Evolutionary conservation across 1,284 basidiomycete species (phyloP), one percentile per base, ranked within the genome.

Genomic region (Ceratobasidium sp.): DNA sequence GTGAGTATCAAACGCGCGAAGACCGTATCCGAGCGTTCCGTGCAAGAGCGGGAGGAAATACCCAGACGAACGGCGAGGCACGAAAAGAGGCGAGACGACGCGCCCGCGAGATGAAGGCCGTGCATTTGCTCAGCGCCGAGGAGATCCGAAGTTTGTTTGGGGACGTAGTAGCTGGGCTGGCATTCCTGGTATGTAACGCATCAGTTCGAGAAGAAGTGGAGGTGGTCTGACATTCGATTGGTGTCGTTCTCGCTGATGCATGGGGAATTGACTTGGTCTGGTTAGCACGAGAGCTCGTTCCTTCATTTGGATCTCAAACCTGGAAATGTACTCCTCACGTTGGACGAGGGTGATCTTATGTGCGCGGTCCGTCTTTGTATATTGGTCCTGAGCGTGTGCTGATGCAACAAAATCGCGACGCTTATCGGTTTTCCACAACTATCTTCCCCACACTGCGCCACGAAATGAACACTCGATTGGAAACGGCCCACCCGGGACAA

Each of bases 281-380:
- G 43, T 1, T 76, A 95, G 93, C 94, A 96, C 77, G 87, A 90
- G 74, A 91, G 88, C 77, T 92, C 92, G 0, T 94, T 98, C 49
- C 79, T 98, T 38, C 96, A 98, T 80, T 87, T 98, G 4, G 96
- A 98, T 78, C 82, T 97, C 75, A 97, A 98, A 80, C 95, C 95
- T 14, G 95, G 93, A 5, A 98, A 98, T 78, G 93, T 98, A 1
- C 83, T 98, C 5, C 81, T 98, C 52, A 96, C 96, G 13, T 95
- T 93, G 90, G 95, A 97, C 77, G 93, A 96, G 73, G 92, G 91
- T n/a, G 85, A 85, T 61, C 83, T 96, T 35, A 91, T 95, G 91
- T 90, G 76, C 73, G 87, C 81, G 13, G n/a, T 28, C 30, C 32
- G 64, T 26, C 52, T 69, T 41, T 58, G 35, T 46, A 23, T 50